Evolutionary conservation across 495 filamentous ascomycete species (phyloP).

Genomic region (Penicillium longicatenatum): DNA sequence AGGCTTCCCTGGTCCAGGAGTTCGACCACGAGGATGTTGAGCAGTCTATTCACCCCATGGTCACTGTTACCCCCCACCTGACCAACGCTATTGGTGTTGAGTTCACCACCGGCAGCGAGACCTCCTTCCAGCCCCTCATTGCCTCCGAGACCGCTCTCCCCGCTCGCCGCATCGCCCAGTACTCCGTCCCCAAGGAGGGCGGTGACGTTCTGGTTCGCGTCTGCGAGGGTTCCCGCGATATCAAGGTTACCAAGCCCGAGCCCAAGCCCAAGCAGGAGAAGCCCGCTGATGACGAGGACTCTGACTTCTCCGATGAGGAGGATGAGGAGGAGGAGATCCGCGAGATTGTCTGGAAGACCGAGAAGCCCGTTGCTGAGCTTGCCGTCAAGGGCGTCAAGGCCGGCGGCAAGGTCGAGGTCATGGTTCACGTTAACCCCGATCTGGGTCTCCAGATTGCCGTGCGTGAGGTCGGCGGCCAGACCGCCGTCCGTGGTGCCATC

Average conservation of each 20-base stretch:
- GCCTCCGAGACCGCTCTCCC: conserved; percentile 86
- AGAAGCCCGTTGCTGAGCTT: conserved; percentile 81
- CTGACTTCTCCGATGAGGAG: conserved; percentile 63
- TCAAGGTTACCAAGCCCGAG: conserved; percentile 87
- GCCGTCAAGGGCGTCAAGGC: conserved; percentile 81
- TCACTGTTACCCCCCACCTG: conserved; percentile 91
- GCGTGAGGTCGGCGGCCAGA: conserved; percentile 83
- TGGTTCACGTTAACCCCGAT: conserved; percentile 80
- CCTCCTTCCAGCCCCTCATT: conserved; percentile 76
- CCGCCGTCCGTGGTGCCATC: conserved; percentile 75
- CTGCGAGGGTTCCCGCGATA: conserved; percentile 81
- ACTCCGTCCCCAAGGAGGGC: conserved; percentile 71
- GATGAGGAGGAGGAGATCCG: conserved; percentile 82
- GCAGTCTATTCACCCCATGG: conserved; percentile 91
- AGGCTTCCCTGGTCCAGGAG: conserved; percentile 88
- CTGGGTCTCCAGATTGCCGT: conserved; percentile 75
- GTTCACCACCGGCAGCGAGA: conserved; percentile 60
- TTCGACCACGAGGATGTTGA: conserved; percentile 93
- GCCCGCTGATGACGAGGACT: conserved; percentile 61
- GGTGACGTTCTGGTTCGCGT: conserved; percentile 86
- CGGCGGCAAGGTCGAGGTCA: conserved; percentile 89
- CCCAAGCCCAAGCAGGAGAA: conserved; percentile 70
- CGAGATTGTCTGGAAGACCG: conserved; percentile 91
- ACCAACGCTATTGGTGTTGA: conserved; percentile 86
- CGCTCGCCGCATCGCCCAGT: conserved; percentile 76